Conservation (phyloP, 2,329 filamentous ascomycete genomes). For the Pseudogymnoascus pannorum region DNA sequence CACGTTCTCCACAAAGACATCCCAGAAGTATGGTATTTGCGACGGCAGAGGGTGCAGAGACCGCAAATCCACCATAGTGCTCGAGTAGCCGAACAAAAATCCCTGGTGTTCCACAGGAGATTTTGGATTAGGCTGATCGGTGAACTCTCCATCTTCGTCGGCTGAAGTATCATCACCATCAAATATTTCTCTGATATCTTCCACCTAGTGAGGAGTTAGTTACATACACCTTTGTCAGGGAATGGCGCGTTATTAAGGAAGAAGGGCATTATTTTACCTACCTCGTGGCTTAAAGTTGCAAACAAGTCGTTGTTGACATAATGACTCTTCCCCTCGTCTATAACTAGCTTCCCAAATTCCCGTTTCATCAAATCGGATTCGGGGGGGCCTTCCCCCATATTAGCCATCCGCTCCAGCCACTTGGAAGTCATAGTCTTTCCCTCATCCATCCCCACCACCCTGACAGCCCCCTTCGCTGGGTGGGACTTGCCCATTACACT, state of each 20-base stretch:
- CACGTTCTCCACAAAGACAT: slow-evolving; percentile 64
- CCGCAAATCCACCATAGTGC: slow-evolving; percentile 58
- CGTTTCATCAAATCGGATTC: slow-evolving; percentile 32
- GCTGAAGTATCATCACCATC: slow-evolving; percentile 20
- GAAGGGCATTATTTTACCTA: slow-evolving; percentile 29
- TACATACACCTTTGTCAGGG: background rate
- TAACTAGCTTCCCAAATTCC: slow-evolving; percentile 58
- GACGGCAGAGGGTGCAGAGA: slow-evolving; percentile 58
- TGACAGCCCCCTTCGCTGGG: slow-evolving; percentile 13
- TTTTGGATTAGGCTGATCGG: slow-evolving; percentile 18
- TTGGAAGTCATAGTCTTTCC: slow-evolving; percentile 19
- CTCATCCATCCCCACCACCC: slow-evolving; percentile 26
- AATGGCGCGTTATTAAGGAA: background rate
- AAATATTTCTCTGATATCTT: slow-evolving; percentile 27
- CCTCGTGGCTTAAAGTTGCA: slow-evolving; percentile 65
- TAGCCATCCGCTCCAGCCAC: slow-evolving; percentile 21
- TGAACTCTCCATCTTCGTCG: slow-evolving; percentile 18
- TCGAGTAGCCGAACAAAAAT: slow-evolving; percentile 67
- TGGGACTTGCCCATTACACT: background rate
- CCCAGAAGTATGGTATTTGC: slow-evolving; percentile 62
- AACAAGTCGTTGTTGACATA: slow-evolving; percentile 75
- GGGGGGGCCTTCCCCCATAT: slow-evolving; percentile 22
- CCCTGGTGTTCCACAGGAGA: slow-evolving; percentile 50
- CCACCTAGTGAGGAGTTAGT: slow-evolving; percentile 14
- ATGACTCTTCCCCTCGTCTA: slow-evolving; percentile 60